A percentile compares a stretch with the other conserved stretches of the same genome.
phyloP scores from a whole-genome alignment of 371 early-diverging fungal genomes.

The Entomophthora muscae region DNA sequence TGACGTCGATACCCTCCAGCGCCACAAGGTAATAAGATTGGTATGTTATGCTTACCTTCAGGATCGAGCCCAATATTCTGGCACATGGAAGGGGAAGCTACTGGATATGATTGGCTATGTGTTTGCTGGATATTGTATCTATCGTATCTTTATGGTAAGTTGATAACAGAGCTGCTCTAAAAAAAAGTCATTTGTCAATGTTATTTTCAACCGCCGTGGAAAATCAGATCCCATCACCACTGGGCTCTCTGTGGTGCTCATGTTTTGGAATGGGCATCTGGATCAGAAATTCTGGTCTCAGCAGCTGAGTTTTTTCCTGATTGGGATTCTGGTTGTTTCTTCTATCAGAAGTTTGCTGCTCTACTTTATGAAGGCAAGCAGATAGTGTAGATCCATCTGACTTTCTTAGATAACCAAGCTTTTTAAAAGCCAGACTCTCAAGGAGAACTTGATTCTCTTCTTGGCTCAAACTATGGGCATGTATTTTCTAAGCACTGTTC shows the following conservation, averaged over 20 bases:
- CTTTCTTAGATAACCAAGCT: background rate
- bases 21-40: too few relatives aligned
- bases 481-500: constrained; percentile 72
- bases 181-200: constrained; percentile 48
- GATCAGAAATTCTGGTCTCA: constrained; percentile 74
- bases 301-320: constrained; percentile 78
- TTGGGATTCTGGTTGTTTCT: constrained; percentile 68
- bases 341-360: constrained; percentile 73
- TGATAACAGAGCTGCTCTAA: background rate
- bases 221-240: constrained; percentile 75
- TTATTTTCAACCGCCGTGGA: constrained; percentile 52
- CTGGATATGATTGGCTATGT: constrained; percentile 56
- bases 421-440: background rate
- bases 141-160: constrained; percentile 56
- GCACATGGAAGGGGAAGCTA: constrained; percentile 58
- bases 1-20: constrained; percentile 39
- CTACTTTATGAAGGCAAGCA: constrained; percentile 56
- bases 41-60: too few relatives aligned
- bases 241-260: constrained; percentile 45
- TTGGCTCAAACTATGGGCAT: constrained; percentile 81
- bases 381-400: background rate
- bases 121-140: constrained; percentile 77
- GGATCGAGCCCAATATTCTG: constrained; percentile 37
- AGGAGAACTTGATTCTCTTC: constrained; percentile 49
- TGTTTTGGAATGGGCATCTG: constrained; percentile 37